Base-by-base conservation (phyloP, 179 eudicot genomes). In the Spergularia azorica region DNA sequence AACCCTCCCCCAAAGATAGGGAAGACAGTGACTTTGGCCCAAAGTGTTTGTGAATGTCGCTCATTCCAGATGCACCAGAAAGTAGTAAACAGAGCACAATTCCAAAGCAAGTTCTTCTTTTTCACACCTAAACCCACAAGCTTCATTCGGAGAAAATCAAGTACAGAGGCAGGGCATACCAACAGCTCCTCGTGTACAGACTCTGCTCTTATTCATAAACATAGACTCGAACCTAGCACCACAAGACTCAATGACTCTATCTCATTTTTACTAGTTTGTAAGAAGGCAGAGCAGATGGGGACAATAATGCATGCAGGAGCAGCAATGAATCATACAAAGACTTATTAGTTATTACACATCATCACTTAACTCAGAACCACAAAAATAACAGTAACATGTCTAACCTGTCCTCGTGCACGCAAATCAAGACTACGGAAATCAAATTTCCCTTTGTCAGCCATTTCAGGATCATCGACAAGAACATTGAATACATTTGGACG, bases 341-440 rank as follows among this genome's bases (percentile, higher is more conserved):
- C 48, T 38, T 26, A 26, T 70, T 2, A 62, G 20, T n/a, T n/a
- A n/a, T n/a, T n/a, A n/a, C n/a, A 77, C 3, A 32, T 63, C 16
- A 43, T 16, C 74, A 36, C 18, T 41, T 5, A 46, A 70, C 18
- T 15, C 11, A 5, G 46, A 18, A 26, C 38, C 13, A 61, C 59
- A 63, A 63, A 58, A 26, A 61, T 17, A 17, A 64, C 74, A 3
- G 3, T 4, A 43, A 43, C 58, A 54, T 52, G 55, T 16, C 86
- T 76, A 16, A 83, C 86, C 86, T 83, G 69, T 61, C 77, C 86
- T 74, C 75, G 76, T 76, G 83, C 76, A 77, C 68, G 79, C 72
- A 73, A 67, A 21, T 80, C 78, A 57, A 61, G 20, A 54, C 57
- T 67, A 6, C 77, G 79, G 17, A 76, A 54, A 73, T 70, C 77